phyloP scores from a whole-genome alignment of 495 filamentous ascomycete genomes.

The Xylaria venustula region DNA sequence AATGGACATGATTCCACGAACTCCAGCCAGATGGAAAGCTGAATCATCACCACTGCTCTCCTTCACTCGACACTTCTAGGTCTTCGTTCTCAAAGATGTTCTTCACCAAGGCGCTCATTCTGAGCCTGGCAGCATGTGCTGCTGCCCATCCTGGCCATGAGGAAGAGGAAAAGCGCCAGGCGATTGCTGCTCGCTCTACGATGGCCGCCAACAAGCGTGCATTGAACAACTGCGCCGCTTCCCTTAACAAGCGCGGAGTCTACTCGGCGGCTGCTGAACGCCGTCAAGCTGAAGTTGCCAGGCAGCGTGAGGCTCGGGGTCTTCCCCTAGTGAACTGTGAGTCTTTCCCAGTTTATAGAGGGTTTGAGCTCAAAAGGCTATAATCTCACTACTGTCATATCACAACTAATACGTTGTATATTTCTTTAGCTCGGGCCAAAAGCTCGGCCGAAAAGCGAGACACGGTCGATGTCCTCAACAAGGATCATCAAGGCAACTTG shows the following conservation, averaged over 20 bases:
- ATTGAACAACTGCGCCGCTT: constrained; percentile 2
- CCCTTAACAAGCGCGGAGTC: constrained; percentile 1
- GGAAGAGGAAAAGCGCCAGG: constrained; percentile 4
- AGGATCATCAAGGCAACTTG: not conserved
- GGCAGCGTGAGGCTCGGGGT: not conserved
- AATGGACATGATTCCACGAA: not conserved
- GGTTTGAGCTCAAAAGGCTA: too few relatives aligned
- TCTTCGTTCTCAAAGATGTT: not conserved
- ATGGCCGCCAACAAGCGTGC: constrained; percentile 11
- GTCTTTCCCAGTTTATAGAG: not conserved
- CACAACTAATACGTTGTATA: too few relatives aligned
- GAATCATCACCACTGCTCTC: not conserved
- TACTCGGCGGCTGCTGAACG: constrained; percentile 1
- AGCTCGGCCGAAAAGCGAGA: not conserved
- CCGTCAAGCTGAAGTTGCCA: constrained; percentile 7
- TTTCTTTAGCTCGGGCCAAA: not conserved
- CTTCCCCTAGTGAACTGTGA: not conserved
- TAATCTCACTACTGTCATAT: too few relatives aligned
- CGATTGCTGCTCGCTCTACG: not conserved
- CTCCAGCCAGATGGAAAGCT: not conserved
- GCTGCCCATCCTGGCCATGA: constrained; percentile 14
- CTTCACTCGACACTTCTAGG: not conserved
- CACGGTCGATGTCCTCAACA: not conserved
- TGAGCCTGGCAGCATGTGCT: constrained; percentile 4
- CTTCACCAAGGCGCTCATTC: not conserved